Base-by-base conservation (phyloP, 2,329 filamentous ascomycete genomes). In the Rhynchosporium agropyri region DNA sequence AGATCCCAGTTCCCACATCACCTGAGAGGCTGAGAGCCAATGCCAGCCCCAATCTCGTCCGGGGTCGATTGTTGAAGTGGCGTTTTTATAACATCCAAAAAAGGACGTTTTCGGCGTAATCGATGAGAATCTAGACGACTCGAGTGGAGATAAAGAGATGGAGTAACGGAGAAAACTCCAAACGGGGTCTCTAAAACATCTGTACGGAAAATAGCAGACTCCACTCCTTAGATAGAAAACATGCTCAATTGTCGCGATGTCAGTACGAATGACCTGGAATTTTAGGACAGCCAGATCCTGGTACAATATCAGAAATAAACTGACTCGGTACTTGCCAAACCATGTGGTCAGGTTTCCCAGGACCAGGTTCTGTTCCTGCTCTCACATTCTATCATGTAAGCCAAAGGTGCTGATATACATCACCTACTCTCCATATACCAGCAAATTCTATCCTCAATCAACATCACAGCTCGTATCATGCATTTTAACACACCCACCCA, bases 71-170 rank as follows among this genome's bases (percentile, higher is more conserved):
- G 15, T 8, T 54, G 5, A 42, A 31, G 42, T 29, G 20, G 20
- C 20, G 20, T 20, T 20, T 51, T 58, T 38, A 57, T 31, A 13
- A 40, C 57, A 51, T 58, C 60, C 60, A 62, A 51, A 57, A 33
- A 57, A 45, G 31, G 20, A 20, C 60, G 53, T 31, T 57, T 48
- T 57, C 8, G n/a, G 6, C 46, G 7, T 60, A 10, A 6, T 60
- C 3, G 20, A 2, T 33, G 13, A 31, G 20, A 40, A 33, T 60
- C 57, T 51, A 51, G 57, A 60, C 51, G 45, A 15, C 13, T 10
- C 5, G 33, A 36, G 33, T 36, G 33, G 33, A 36, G 33, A 36
- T 6, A 36, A 5, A 1, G 33, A 36, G 33, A 36, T 38, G 45
- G 36, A 40, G 31, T 42, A n/a, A 12, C 42, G 51, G 51, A 26